Base-by-base conservation (phyloP, 495 filamentous ascomycete genomes). In the Podospora appendiculata region DNA sequence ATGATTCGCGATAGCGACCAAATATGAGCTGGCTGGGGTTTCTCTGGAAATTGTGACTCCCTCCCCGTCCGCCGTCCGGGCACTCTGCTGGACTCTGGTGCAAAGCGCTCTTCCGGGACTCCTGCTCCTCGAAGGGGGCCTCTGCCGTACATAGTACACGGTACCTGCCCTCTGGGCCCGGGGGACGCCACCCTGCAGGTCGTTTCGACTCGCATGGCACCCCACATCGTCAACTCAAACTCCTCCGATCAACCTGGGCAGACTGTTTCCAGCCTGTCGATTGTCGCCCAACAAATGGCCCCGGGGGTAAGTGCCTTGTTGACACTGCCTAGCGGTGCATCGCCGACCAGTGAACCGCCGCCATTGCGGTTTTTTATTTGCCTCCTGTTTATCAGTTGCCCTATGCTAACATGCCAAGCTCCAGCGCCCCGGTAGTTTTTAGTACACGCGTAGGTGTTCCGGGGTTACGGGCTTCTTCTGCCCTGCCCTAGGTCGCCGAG, bases 11-110 rank as follows among this genome's bases (percentile, higher is more conserved):
- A 60, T 60, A 60, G 53, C 48, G 55, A 58, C 52, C 47, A 59
- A 57, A 59, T 62, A 60, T 63, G 59, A 53, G 55, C 59, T 64
- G 62, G 64, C 57, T 62, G 55, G 63, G 63, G 60, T 52, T 53
- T 57, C 58, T 58, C 61, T 58, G 61, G 61, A 61, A 58, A 65
- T 57, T 54, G 17, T 34, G 17, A 25, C 2, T 25, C 25, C 25
- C n/a, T n/a, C n/a, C 25, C 25, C 25, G 25, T 25, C 25, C 25
- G 25, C 25, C 25, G 25, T 25, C 25, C 25, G 25, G 25, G 25
- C 25, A 25, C 25, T 5, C 5, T 5, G 25, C 25, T 25, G 2
- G 25, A n/a, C 25, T 25, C 25, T 25, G 25, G 25, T 25, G 25
- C 2, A 25, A 25, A 5, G 25, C 25, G 25, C 25, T 25, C 25